Conservation (phyloP, 1,139 yeast species). For the Magnusiomyces magnusii region DNA sequence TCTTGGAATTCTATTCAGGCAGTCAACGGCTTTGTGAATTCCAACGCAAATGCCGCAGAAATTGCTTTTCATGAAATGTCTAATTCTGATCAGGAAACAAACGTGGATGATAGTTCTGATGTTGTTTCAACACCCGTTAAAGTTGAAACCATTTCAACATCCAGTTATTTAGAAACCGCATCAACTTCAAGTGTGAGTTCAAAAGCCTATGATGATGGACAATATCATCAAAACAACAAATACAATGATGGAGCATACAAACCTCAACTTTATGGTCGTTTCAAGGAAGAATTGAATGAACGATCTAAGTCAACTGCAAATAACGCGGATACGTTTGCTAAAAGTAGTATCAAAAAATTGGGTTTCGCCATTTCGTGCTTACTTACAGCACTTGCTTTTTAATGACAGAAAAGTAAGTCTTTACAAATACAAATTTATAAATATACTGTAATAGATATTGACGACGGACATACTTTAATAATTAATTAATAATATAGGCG, state of each 20-base stretch:
- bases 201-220: background rate
- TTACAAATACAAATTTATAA: too few species aligned
- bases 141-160: too few species aligned
- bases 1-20: conserved; percentile 61
- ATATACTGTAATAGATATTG: background rate
- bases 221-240: background rate
- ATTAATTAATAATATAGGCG: too few species aligned
- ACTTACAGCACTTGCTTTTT: background rate
- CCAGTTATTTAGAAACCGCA: background rate
- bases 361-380: background rate
- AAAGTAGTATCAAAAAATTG: background rate
- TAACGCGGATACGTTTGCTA: background rate
- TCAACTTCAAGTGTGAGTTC: background rate
- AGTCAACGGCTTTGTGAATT: conserved; percentile 54
- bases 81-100: background rate
- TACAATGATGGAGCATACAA: conserved; percentile 3
- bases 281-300: background rate
- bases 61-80: background rate
- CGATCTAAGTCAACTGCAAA: background rate
- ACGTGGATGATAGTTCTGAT: background rate
- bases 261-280: background rate
- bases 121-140: too few species aligned
- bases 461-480: too few species aligned
- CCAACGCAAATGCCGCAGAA: conserved; percentile 46
- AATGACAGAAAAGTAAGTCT: background rate